Base-by-base conservation (phyloP, 163 green algal genomes). In the Chlamydomonas reinhardtii region DNA sequence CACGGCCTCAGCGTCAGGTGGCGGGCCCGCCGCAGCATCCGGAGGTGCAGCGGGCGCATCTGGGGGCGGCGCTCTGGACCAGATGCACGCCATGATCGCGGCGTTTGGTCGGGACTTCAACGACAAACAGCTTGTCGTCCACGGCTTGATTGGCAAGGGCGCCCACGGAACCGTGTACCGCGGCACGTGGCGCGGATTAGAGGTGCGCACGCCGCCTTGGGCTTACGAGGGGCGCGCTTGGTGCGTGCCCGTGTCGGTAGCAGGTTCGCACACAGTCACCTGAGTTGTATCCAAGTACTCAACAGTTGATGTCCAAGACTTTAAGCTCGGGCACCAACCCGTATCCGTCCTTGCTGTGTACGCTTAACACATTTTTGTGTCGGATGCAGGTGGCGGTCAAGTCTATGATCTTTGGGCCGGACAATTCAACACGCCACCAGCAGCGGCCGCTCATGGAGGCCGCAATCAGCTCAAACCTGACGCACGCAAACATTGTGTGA, bases 401-500 rank as follows among this genome's bases (percentile, higher is more conserved):
- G 84, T 70, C 69, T 29, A 85, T 89, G 75, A 73, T 85, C 48
- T 77, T 89, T 54, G 43, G 20, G 34, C 56, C 39, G 0, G 71
- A 85, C 56, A 85, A 48, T 43, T 86, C 61, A 39, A 35, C 56
- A 2, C 70, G 75, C 6, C 75, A 80, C 66, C 84, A 82, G 54
- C 71, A 84, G 29, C 72, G 82, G 29, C 35, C 64, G 34, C 72
- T 87, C 4, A 74, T 87, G 82, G 82, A 87, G 72, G 82, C 91
- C 6, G 91, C 91, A 31, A 94, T 94, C 86, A 86, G 59, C 43
- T 84, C 71, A 27, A 86, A 85, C 56, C 77, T 94, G 31, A 89
- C 72, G 71, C 91, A 94, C 76, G 86, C 90, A 62, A 94, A 94
- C 70, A 93, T 94, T 76, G 89, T 94, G 75, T 86, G 64, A 39